Conservation (phyloP, 345 rosid species). For the Cardamine occulta region DNA sequence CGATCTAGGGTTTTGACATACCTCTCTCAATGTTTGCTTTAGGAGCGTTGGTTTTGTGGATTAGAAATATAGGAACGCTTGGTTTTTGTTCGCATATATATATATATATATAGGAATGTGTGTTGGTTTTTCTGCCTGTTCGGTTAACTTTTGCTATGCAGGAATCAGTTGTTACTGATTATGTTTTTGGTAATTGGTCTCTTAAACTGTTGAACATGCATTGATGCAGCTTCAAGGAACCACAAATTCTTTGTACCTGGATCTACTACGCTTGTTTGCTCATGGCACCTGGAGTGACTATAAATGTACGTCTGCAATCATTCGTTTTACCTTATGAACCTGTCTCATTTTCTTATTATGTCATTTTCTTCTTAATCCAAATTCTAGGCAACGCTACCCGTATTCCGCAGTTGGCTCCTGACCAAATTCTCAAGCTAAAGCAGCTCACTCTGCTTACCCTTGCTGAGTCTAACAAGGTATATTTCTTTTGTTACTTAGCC, state of each 20-base stretch:
- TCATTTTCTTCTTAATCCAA: constrained; percentile 3
- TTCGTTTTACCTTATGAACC: background rate
- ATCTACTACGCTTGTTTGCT: constrained; percentile 77
- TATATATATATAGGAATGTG: no score
- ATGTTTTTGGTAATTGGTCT: background rate
- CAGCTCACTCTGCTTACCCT: constrained; percentile 95
- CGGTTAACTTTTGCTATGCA: background rate
- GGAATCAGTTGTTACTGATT: background rate
- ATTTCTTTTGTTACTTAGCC: background rate
- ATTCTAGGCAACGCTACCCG: constrained; percentile 59
- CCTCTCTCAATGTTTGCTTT: background rate
- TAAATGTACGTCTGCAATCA: constrained; percentile 57
- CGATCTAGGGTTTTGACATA: background rate
- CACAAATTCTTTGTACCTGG: constrained; percentile 58
- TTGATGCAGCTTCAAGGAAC: constrained; percentile 82
- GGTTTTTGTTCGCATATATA: background rate
- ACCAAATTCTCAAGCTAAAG: constrained; percentile 85
- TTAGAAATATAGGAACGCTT: background rate
- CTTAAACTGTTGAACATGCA: background rate
- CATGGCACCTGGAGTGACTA: constrained; percentile 96
- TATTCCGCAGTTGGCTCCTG: constrained; percentile 70
- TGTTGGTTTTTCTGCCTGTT: background rate
- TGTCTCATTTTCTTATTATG: background rate
- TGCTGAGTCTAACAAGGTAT: constrained; percentile 89
- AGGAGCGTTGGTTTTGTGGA: background rate